These are phyloP conservation scores for Phaeosphaeriaceae sp. DNA, from an alignment of 2,329 filamentous ascomycete species.

Conservation along the genomic window DNA sequence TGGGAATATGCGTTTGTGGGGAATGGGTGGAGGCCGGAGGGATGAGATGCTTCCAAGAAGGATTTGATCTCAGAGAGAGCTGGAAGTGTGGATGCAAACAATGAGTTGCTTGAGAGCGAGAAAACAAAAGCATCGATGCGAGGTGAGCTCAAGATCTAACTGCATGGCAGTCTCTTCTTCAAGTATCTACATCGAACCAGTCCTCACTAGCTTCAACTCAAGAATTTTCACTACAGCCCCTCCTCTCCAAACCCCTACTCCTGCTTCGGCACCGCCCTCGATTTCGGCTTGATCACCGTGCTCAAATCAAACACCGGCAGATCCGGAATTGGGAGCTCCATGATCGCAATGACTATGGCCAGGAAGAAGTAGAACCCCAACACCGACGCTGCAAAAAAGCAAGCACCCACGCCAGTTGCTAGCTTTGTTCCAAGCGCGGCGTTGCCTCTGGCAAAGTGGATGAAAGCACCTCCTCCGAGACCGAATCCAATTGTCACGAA, in stretches of 20 bases:
- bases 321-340: conserved; percentile 22
- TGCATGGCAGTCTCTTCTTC: too few species aligned
- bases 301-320: conserved; percentile 20
- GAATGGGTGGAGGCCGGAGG: too few species aligned
- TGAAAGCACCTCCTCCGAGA: conserved; percentile 21
- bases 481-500: conserved; percentile 23
- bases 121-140: too few species aligned
- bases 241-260: conserved; percentile 7
- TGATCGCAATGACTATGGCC: conserved; percentile 19
- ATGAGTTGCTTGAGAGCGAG: too few species aligned
- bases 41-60: too few species aligned
- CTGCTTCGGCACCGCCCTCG: conserved; percentile 13
- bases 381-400: conserved; percentile 19
- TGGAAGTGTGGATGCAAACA: too few species aligned
- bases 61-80: too few species aligned
- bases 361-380: conserved; percentile 22
- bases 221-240: too few species aligned
- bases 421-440: conserved; percentile 8
- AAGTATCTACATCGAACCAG: too few species aligned
- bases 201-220: too few species aligned
- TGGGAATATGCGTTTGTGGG: conserved; percentile 29
- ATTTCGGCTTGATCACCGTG: conserved; percentile 16
- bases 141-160: too few species aligned
- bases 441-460: conserved; percentile 16
- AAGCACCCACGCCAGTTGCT: conserved; percentile 15